Evolutionary conservation across 495 filamentous ascomycete genomes (phyloP).

Genomic region (Penicillium lagena): DNA sequence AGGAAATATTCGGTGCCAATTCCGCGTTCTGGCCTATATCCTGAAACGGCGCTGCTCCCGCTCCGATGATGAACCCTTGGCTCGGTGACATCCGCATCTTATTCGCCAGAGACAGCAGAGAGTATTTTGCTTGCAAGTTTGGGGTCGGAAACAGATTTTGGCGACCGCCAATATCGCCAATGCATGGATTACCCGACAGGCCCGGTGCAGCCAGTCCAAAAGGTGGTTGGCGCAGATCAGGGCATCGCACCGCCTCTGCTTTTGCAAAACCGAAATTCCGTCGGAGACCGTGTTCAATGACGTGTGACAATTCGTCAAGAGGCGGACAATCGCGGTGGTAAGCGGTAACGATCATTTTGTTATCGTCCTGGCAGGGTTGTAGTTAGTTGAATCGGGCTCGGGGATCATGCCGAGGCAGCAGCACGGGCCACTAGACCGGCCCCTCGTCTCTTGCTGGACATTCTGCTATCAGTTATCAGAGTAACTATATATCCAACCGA

Average conservation of each 20-base stretch:
- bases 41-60: conserved; percentile 35
- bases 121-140: conserved; percentile 22
- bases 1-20: conserved; percentile 30
- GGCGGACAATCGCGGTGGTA: conserved; percentile 17
- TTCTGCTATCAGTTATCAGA: no score
- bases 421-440: no score
- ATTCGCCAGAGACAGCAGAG: conserved; percentile 18
- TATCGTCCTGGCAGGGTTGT: no score
- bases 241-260: conserved; percentile 22
- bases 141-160: conserved; percentile 26
- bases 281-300: conserved; percentile 14
- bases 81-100: conserved; percentile 24
- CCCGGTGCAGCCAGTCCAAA: conserved; percentile 30
- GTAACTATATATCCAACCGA: no score
- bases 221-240: conserved; percentile 28
- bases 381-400: no score
- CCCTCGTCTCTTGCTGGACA: no score
- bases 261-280: conserved; percentile 19
- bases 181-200: conserved; percentile 24
- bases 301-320: conserved; percentile 14
- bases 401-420: no score
- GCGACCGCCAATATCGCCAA: conserved; percentile 35
- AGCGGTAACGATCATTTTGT: conserved; percentile 7
- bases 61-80: conserved; percentile 24
- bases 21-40: conserved; percentile 31